A percentile compares a stretch with the other conserved stretches of the same genome.
phyloP scores from a whole-genome alignment of 257 asterid genomes.

The Petunia axillaris region DNA sequence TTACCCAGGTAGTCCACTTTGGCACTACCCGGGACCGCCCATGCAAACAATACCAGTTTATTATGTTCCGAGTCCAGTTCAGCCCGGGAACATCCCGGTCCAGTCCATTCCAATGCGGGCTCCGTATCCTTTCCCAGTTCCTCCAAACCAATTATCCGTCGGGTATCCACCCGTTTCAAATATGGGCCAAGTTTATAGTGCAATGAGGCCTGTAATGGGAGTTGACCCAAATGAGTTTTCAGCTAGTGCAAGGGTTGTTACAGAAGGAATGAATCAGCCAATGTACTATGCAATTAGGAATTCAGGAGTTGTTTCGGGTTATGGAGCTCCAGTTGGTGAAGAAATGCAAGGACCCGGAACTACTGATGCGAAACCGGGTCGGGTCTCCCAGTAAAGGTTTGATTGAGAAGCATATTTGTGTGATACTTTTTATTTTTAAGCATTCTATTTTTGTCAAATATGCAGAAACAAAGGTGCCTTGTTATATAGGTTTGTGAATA shows the following conservation, averaged over 20 bases:
- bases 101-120: constrained; percentile 52
- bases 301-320: constrained; percentile 54
- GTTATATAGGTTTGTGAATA: not conserved
- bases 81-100: constrained; percentile 47
- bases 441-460: not conserved
- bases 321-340: constrained; percentile 68
- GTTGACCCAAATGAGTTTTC: constrained; percentile 46
- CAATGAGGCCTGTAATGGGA: constrained; percentile 41
- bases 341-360: constrained; percentile 56
- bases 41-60: constrained; percentile 67
- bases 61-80: constrained; percentile 59
- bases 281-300: constrained; percentile 63
- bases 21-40: constrained; percentile 66
- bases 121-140: constrained; percentile 46
- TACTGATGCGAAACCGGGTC: constrained; percentile 52
- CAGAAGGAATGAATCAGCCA: constrained; percentile 50
- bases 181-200: constrained; percentile 56
- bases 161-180: constrained; percentile 50
- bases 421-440: not conserved
- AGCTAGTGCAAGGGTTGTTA: constrained; percentile 39
- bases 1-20: constrained; percentile 58
- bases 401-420: constrained; percentile 23
- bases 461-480: not conserved
- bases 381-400: constrained; percentile 45
- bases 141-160: constrained; percentile 64